These are phyloP conservation scores for Pythium grandisporangium DNA, from an alignment of 352 stramenopile species.

Conservation along the genomic window DNA sequence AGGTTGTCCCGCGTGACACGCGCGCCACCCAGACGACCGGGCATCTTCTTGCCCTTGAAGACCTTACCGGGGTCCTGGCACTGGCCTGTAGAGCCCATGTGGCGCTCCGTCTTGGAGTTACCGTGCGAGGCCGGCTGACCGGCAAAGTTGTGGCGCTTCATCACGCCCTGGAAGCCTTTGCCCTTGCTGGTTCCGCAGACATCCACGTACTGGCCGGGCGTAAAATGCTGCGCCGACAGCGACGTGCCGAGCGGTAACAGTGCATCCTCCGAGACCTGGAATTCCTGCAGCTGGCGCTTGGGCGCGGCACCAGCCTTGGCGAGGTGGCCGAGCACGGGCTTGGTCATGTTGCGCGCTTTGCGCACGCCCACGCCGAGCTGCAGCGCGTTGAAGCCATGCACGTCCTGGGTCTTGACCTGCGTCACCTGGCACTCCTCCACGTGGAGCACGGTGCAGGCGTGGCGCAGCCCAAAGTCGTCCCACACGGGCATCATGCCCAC, in stretches of 20 bases:
- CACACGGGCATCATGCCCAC: slow-evolving; percentile 99
- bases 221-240: slow-evolving; percentile 96
- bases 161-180: slow-evolving; percentile 92
- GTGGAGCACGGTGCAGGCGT: slow-evolving; percentile 93
- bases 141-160: slow-evolving; percentile 98
- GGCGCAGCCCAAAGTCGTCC: slow-evolving; percentile 95
- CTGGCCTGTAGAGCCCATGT: slow-evolving; percentile 95
- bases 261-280: slow-evolving; percentile 89
- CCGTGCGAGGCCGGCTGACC: slow-evolving; percentile 97
- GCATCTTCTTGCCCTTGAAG: slow-evolving; percentile 99
- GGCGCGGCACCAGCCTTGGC: slow-evolving; percentile 87
- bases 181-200: slow-evolving; percentile 91
- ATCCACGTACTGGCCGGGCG: slow-evolving; percentile 97
- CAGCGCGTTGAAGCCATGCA: slow-evolving; percentile 92
- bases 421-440: slow-evolving; percentile 91
- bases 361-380: slow-evolving; percentile 94
- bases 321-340: slow-evolving; percentile 89
- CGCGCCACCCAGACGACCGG: slow-evolving; percentile 93
- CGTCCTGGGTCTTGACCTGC: slow-evolving; percentile 92
- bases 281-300: slow-evolving; percentile 94
- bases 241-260: slow-evolving; percentile 78
- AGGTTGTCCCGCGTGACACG: slow-evolving; percentile 96
- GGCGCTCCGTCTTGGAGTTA: slow-evolving; percentile 95
- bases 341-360: slow-evolving; percentile 95
- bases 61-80: slow-evolving; percentile 98